phyloP scores from a whole-genome alignment of 495 filamentous ascomycete species.

The Podospora anserina region DNA sequence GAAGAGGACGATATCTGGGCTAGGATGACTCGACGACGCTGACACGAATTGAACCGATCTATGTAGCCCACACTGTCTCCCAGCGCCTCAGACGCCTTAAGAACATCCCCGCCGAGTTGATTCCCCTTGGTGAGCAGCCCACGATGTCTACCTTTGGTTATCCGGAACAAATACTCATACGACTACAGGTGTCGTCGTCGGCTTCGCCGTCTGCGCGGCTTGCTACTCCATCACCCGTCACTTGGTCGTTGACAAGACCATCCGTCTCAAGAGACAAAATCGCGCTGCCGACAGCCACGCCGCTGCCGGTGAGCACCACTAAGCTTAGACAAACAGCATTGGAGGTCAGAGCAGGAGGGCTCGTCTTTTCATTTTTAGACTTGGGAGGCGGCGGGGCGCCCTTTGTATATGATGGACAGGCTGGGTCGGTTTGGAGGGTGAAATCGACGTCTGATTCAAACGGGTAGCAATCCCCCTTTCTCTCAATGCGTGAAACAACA shows the following conservation, averaged over 20 bases:
- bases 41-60: constrained; percentile 17
- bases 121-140: constrained; percentile 76
- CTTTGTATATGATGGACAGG: constrained; percentile 26
- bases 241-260: constrained; percentile 82
- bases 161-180: constrained; percentile 9
- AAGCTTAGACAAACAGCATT: constrained; percentile 20
- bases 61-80: constrained; percentile 89
- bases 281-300: constrained; percentile 39
- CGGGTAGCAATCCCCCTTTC: constrained; percentile 1
- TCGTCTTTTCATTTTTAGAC: constrained; percentile 9
- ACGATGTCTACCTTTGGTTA: background rate
- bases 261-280: constrained; percentile 67
- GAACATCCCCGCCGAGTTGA: constrained; percentile 88
- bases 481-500: constrained; percentile 11
- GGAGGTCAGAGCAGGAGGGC: constrained; percentile 8
- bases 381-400: constrained; percentile 14
- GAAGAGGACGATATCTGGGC: constrained; percentile 2
- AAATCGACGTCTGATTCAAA: constrained; percentile 12
- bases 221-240: constrained; percentile 77
- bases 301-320: constrained; percentile 32
- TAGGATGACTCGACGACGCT: constrained; percentile 19
- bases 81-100: constrained; percentile 82
- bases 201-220: constrained; percentile 62
- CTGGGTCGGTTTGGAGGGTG: constrained; percentile 6
- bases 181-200: constrained; percentile 74